Evolutionary conservation across 1,284 basidiomycete genomes (phyloP), one percentile per base, ranked within the genome.

Genomic region (Austropuccinia psidii): DNA sequence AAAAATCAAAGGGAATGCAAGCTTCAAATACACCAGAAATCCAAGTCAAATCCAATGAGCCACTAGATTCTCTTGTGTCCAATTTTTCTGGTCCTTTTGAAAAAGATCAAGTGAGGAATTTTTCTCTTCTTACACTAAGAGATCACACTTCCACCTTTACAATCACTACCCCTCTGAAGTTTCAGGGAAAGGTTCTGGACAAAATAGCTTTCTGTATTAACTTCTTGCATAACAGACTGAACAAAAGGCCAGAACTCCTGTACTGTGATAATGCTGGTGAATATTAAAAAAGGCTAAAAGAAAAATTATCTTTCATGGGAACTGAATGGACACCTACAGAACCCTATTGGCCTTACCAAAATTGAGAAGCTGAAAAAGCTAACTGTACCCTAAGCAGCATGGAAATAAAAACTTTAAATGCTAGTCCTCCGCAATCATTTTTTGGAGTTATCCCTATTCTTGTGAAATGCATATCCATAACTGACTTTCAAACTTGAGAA

Each of bases 381-480:
- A 64, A 64, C 35, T 29, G 43, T 13, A 64, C 61, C 15, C 27
- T 64, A 17, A 27, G 24, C 4, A 29, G 49, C 43, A 47, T 64
- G 39, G 61, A 39, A 8, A 39, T 15, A 1, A 41, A 9, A 15
- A 64, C 49, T 39, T 9, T 64, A 17, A 13, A 47, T 11, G 5
- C 27, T 4, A 47, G 61, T 21, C 4, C 8, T 1, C 17, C 49
- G 9, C 41, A 39, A 4, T 29, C 4, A 4, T 5, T 1, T 64
- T 29, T 43, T 64, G 61, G 61, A 64, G 61, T 24, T 64, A 64
- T 21, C 41, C 61, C 29, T 27, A 64, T 8, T 27, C 29, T 6
- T 24, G 17, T 17, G 39, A 39, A 15, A 33, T 27, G 21, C 29
- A 62, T 29, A 9, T 62, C 19, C 35, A 62, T 27, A 64, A 64